Conservation (phyloP, 768 basidiomycete species). For the Rhodotorula paludigena region DNA sequence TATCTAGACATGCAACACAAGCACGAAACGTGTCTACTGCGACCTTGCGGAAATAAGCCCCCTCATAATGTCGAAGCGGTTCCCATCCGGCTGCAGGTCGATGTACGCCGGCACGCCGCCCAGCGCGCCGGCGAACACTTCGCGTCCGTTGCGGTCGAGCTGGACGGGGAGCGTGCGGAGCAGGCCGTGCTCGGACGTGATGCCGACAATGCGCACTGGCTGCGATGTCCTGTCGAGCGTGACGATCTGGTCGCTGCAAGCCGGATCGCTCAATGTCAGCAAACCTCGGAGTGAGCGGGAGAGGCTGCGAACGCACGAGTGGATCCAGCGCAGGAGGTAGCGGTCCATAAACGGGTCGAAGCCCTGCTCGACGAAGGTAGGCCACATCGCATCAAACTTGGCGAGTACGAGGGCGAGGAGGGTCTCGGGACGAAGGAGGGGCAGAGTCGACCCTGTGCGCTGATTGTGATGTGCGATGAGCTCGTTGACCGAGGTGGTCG, state of each 20-base stretch:
- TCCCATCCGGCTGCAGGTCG: constrained; percentile 93
- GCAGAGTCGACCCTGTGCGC: constrained; percentile 40
- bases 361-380: constrained; percentile 62
- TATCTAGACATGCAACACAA: too few relatives aligned
- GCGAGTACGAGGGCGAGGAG: constrained; percentile 69
- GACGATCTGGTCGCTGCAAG: constrained; percentile 68
- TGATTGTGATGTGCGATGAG: constrained; percentile 52
- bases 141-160: constrained; percentile 38
- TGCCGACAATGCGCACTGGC: constrained; percentile 70
- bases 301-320: constrained; percentile 62
- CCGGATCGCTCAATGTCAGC: not conserved
- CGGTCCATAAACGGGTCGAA: constrained; percentile 75
- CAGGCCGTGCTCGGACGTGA: constrained; percentile 81
- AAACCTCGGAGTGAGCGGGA: not conserved
- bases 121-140: constrained; percentile 41
- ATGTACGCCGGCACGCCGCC: constrained; percentile 53
- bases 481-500: constrained; percentile 74
- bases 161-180: constrained; percentile 69
- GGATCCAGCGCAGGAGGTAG: constrained; percentile 80
- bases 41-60: constrained; percentile 28
- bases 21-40: too few relatives aligned
- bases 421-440: constrained; percentile 62
- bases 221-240: constrained; percentile 67
- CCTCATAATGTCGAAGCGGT: constrained; percentile 83
- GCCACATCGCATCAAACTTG: constrained; percentile 75